A percentile compares a stretch with the other conserved stretches of the same genome.
These are phyloP conservation scores for Exutisphaerella laricina DNA, from an alignment of 2,329 filamentous ascomycete genomes.

Conservation along the genomic window DNA sequence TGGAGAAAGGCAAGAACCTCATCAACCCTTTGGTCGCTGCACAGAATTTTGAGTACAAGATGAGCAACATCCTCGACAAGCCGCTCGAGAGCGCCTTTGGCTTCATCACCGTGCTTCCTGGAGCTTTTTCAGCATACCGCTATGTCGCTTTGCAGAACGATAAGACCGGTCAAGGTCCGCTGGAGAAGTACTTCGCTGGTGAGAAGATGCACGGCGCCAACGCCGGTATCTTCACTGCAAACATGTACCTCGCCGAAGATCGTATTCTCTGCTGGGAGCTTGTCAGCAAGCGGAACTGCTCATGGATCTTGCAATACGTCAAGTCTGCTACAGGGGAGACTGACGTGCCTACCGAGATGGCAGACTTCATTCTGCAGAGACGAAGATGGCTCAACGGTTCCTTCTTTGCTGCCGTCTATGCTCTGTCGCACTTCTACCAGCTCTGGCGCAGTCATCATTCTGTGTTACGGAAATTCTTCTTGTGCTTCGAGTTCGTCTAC, in stretches of 20 bases:
- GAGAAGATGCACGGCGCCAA: slow-evolving; percentile 92
- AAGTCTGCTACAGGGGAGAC: slow-evolving; percentile 97
- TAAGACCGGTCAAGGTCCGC: slow-evolving; percentile 83
- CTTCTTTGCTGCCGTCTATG: slow-evolving; percentile 96
- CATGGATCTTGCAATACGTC: slow-evolving; percentile 97
- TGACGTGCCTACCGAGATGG: slow-evolving; percentile 89
- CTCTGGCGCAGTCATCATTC: slow-evolving; percentile 93
- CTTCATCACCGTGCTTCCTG: slow-evolving; percentile 93
- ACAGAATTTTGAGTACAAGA: slow-evolving; percentile 99
- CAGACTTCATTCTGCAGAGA: slow-evolving; percentile 90
- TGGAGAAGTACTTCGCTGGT: slow-evolving; percentile 95
- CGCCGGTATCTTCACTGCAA: slow-evolving; percentile 94
- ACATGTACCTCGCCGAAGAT: slow-evolving; percentile 99
- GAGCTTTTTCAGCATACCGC: slow-evolving; percentile 97
- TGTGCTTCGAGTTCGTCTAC: slow-evolving; percentile 89
- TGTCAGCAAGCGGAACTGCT: slow-evolving; percentile 92
- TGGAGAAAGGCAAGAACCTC: slow-evolving; percentile 79
- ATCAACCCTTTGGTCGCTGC: slow-evolving; percentile 91
- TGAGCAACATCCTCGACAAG: slow-evolving; percentile 99
- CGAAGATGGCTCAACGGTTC: slow-evolving; percentile 96
- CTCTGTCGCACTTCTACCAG: slow-evolving; percentile 90
- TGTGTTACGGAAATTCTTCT: slow-evolving; percentile 77
- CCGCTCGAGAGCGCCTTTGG: slow-evolving; percentile 95
- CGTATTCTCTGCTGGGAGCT: slow-evolving; percentile 98
- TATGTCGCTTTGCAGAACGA: slow-evolving; percentile 95